Evolutionary conservation across 2,329 filamentous ascomycete species (phyloP), one percentile per base, ranked within the genome.

Genomic region (Apiospora aurea): DNA sequence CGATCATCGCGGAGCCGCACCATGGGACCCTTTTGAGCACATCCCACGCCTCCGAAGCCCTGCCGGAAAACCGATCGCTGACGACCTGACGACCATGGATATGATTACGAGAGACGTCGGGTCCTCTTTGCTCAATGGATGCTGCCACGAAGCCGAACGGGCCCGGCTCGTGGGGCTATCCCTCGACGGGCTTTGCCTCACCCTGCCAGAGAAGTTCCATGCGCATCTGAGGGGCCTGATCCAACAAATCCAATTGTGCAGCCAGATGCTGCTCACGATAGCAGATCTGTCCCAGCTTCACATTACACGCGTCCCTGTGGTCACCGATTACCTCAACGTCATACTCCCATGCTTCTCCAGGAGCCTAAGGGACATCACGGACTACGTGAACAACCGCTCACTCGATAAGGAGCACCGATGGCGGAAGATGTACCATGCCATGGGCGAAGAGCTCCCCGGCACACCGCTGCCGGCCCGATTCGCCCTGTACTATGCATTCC

Each of bases 341-440:
- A 75, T 90, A 21, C 81, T 91, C 2, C 89, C 89, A 0, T 89
- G 88, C 71, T 80, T 91, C 24, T 83, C 82, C 70, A 84, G 82
- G 71, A 87, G 86, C 0, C 78, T 91, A 21, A 79, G 83, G 57
- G 88, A 90, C 73, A 90, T 91, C 74, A 84, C 80, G 53, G 73
- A 72, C 11, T 85, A 85, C 78, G 86, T 89, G 75, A 85, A 89
- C 46, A 86, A 90, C 76, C 84, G 82, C 47, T 82, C 82, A 5
- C 74, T 86, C 57, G 81, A 83, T 24, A 85, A 84, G 70, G 83
- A 86, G 73, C 81, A 83, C 47, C 84, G 88, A 70, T 91, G 90
- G 89, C 84, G 85, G 57, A 85, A 84, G 75, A 90, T 91, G 88
- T 89, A 87, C 76, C 84, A 90, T 77, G 80, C 82, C 6, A 85